Conservation (phyloP, 805 yeast genomes). For the Blastobotrys peoriensis region DNA sequence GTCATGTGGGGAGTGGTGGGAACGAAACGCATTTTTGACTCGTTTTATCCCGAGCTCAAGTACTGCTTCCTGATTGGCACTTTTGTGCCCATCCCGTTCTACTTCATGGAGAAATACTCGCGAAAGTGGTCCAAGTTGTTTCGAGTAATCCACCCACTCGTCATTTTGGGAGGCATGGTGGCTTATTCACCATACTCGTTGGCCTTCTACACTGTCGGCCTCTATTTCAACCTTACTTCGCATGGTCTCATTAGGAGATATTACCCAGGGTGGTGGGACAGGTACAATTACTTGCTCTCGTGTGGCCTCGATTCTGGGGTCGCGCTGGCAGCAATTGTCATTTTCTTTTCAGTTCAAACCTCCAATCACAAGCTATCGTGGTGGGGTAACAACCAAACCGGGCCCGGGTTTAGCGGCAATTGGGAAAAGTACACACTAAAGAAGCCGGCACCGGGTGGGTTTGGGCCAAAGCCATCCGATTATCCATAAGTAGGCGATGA, state of each 20-base stretch:
- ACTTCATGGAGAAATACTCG: slow-evolving; percentile 1
- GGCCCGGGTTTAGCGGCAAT: slow-evolving; percentile 3
- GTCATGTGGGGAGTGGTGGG: slow-evolving; percentile 40
- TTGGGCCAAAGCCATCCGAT: slow-evolving; percentile 12
- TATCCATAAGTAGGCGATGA: too few relatives aligned
- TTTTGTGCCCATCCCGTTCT: slow-evolving; percentile 9
- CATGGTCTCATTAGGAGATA: slow-evolving; percentile 40
- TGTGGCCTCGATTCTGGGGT: slow-evolving; percentile 46
- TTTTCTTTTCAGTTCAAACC: slow-evolving; percentile 38
- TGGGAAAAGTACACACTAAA: slow-evolving; percentile 3
- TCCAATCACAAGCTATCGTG: slow-evolving; percentile 14
- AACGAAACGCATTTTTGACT: slow-evolving; percentile 41
- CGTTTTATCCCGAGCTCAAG: slow-evolving; percentile 20
- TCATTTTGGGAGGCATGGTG: neutral
- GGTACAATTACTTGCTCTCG: slow-evolving; percentile 44
- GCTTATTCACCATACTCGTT: slow-evolving; percentile 15
- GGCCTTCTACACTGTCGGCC: slow-evolving; percentile 38
- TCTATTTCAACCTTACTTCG: slow-evolving; percentile 36
- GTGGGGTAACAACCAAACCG: slow-evolving; percentile 32
- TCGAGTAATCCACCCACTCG: slow-evolving; percentile 1
- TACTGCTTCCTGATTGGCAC: slow-evolving; percentile 20
- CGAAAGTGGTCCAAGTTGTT: neutral
- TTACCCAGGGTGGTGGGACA: slow-evolving; percentile 47
- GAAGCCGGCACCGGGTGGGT: slow-evolving; percentile 13
- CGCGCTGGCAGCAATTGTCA: slow-evolving; percentile 24